These are phyloP conservation scores for Axilococcus clingmanii DNA, from an alignment of 139 green algal genomes.

Conservation along the genomic window DNA sequence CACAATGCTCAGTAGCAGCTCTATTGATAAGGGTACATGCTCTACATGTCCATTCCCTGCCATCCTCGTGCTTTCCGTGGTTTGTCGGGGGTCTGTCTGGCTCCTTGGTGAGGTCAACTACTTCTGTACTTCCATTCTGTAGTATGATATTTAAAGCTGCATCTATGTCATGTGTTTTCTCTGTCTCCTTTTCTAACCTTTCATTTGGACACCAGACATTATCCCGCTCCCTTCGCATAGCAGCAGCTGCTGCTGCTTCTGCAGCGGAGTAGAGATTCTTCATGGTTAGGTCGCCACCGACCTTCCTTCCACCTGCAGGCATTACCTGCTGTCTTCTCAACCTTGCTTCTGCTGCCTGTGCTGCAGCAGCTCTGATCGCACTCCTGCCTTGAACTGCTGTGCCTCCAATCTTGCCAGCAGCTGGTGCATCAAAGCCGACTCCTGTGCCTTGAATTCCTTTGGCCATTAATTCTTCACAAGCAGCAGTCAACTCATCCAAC, in stretches of 20 bases:
- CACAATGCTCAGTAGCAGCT: too few species aligned
- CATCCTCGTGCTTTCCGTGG: too few species aligned
- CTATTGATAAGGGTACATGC: too few species aligned
- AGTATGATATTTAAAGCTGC: slow-evolving; percentile 5
- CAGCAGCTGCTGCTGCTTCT: slow-evolving; percentile 10
- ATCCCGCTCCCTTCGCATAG: slow-evolving; percentile 10
- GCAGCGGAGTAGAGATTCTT: slow-evolving; percentile 5
- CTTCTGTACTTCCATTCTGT: background rate
- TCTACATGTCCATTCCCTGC: too few species aligned
- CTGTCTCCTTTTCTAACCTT: slow-evolving; percentile 3
- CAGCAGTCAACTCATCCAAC: slow-evolving; percentile 72
- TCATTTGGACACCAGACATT: slow-evolving; percentile 22
- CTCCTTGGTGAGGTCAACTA: too few species aligned
- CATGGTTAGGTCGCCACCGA: slow-evolving; percentile 8
- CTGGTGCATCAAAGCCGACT: slow-evolving; percentile 18
- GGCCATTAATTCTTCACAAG: slow-evolving; percentile 78
- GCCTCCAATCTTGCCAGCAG: slow-evolving; percentile 18
- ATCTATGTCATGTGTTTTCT: background rate
- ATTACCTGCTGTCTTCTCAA: slow-evolving; percentile 3
- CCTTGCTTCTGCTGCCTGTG: slow-evolving; percentile 13
- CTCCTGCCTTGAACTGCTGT: slow-evolving; percentile 7
- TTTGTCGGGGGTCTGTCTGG: too few species aligned
- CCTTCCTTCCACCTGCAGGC: background rate
- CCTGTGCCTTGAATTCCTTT: slow-evolving; percentile 53
- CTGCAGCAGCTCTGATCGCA: slow-evolving; percentile 2